Evolutionary conservation across 495 filamentous ascomycete genomes (phyloP), one percentile per base, ranked within the genome.

Genomic region (Aspergillus sparsus): DNA sequence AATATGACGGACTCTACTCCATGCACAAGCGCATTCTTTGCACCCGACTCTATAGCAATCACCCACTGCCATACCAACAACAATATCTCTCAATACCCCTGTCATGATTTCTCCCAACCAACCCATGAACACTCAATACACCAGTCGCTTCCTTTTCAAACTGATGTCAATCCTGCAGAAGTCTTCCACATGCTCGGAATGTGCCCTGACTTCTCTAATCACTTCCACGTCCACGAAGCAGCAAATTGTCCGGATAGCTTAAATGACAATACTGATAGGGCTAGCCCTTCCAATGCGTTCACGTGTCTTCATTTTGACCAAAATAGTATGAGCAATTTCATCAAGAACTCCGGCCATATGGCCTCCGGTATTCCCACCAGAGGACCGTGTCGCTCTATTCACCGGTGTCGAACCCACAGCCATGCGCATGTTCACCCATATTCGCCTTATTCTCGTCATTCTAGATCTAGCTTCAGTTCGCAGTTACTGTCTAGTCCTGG

Each of bases 131-230:
- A 71, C 50, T 64, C 71, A 46, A 41, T 57, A 16, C 54, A 64
- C 10, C 65, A 66, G 34, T 64, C 70, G 7, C 62, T 63, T 47
- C 71, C 73, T 9, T 33, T 50, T 3, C 73, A 68, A 55, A 68
- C 65, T 7, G 65, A 70, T 11, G 71, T 77, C 33, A 76, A 76
- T 55, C 74, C 74, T 7, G 62, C 67, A 11, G 76, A 78, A 12
- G 69, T 76, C 41, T 78, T 77, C 55, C 76, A 78, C 52, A 74
- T 78, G 67, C 68, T 77, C 49, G 73, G 73, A 8, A 69, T 72
- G 59, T 77, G 76, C 41, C 64, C 74, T 12, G 73, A 77, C 57
- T 68, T 69, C 21, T 68, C 69, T 11, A 59, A 73, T 16, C 65
- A 71, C 36, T 67, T 66, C 35, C 71, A 77, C 15, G 60, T 69